A percentile compares a stretch with the other conserved stretches of the same genome.
Conservation (phyloP, 2,329 filamentous ascomycete genomes). For the Sclerotinia borealis region DNA sequence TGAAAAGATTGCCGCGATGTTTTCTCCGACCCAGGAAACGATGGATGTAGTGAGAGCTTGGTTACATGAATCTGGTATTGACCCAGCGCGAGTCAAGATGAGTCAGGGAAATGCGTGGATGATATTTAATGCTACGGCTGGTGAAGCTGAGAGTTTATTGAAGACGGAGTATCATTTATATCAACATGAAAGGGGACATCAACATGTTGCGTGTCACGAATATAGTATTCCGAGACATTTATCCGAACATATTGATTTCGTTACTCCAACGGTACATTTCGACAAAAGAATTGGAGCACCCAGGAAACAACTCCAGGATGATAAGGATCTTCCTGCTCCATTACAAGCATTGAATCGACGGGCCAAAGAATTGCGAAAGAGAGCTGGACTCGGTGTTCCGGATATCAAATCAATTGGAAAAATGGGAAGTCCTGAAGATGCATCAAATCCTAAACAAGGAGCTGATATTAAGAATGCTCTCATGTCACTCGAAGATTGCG, state of each 20-base stretch:
- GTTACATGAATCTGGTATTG: constrained; percentile 48
- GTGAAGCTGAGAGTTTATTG: constrained; percentile 46
- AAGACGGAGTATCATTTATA: constrained; percentile 47
- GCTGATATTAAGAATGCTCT: constrained; percentile 22
- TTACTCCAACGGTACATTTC: constrained; percentile 33
- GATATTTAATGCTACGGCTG: constrained; percentile 32
- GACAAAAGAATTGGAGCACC: constrained; percentile 23
- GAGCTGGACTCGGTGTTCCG: constrained; percentile 30
- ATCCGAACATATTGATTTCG: constrained; percentile 30
- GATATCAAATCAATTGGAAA: no score
- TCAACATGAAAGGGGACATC: constrained; percentile 44
- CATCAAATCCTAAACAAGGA: constrained; percentile 26
- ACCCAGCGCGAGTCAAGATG: constrained; percentile 40
- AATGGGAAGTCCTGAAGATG: no score
- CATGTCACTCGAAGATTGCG: constrained; percentile 37
- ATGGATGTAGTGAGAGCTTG: constrained; percentile 47
- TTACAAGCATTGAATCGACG: constrained; percentile 20
- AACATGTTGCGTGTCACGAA: constrained; percentile 29
- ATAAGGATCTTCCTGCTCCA: constrained; percentile 32
- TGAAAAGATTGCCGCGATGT: constrained; percentile 39
- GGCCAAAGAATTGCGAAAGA: constrained; percentile 12
- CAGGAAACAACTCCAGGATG: constrained; percentile 27
- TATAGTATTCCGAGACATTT: constrained; percentile 30
- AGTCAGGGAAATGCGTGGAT: constrained; percentile 33
- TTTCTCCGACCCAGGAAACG: constrained; percentile 38